phyloP scores from a whole-genome alignment of 768 basidiomycete species.

The Melanogaster broomeanus region DNA sequence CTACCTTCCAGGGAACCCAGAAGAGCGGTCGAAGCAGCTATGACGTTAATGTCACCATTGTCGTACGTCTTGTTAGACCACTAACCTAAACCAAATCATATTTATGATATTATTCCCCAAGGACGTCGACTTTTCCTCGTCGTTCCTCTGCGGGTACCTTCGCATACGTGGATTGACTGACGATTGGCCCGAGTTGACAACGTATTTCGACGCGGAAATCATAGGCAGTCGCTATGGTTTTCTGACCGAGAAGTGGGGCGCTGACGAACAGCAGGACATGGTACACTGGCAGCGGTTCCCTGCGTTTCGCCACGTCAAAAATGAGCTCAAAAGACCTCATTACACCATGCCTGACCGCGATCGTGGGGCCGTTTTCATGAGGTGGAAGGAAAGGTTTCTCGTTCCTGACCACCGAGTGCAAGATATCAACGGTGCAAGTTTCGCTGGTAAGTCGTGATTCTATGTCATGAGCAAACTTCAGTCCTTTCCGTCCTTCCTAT shows the following conservation, averaged over 20 bases:
- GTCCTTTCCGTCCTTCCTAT: not conserved
- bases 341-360: slow-evolving; percentile 78
- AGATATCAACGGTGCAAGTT: slow-evolving; percentile 93
- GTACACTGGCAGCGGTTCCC: slow-evolving; percentile 95
- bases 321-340: slow-evolving; percentile 76
- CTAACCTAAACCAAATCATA: not conserved
- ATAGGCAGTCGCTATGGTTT: slow-evolving; percentile 92
- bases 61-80: slow-evolving; percentile 56
- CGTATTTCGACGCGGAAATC: slow-evolving; percentile 96
- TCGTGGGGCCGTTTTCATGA: slow-evolving; percentile 87
- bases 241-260: slow-evolving; percentile 88
- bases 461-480: not conserved
- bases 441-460: slow-evolving; percentile 67
- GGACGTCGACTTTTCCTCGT: slow-evolving; percentile 89
- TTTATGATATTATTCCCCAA: slow-evolving; percentile 30
- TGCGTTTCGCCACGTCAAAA: slow-evolving; percentile 79
- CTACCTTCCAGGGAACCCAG: slow-evolving; percentile 88
- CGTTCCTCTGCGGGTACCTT: slow-evolving; percentile 88
- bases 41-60: slow-evolving; percentile 90
- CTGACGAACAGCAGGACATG: slow-evolving; percentile 88
- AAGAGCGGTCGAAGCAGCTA: slow-evolving; percentile 93
- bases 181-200: slow-evolving; percentile 94
- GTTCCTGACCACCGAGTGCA: slow-evolving; percentile 94
- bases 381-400: slow-evolving; percentile 96
- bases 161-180: slow-evolving; percentile 91